These are phyloP conservation scores for Thyridium curvatum DNA, from an alignment of 2,329 filamentous ascomycete genomes.

Conservation along the genomic window DNA sequence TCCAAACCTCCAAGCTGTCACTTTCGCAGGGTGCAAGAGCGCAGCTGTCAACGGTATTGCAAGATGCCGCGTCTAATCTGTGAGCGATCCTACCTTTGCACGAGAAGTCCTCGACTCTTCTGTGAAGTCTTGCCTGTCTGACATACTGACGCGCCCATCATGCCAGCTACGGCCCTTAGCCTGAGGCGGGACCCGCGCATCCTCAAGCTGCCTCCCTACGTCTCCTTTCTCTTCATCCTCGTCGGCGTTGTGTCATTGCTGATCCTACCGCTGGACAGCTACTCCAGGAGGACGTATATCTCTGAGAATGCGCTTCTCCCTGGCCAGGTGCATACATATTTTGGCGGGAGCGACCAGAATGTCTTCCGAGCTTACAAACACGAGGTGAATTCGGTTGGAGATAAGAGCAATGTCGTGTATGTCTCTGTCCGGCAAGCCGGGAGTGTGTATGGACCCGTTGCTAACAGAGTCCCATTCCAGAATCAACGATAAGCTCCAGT, in stretches of 20 bases:
- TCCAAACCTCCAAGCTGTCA: too few relatives aligned
- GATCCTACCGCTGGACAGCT: slow-evolving; percentile 80
- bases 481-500: slow-evolving; percentile 65
- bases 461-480: slow-evolving; percentile 21
- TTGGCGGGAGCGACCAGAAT: slow-evolving; percentile 92
- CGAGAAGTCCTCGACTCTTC: neutral
- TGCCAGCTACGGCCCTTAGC: slow-evolving; percentile 53
- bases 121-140: neutral
- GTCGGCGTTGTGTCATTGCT: slow-evolving; percentile 87
- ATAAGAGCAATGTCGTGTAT: slow-evolving; percentile 46
- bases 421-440: neutral
- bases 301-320: slow-evolving; percentile 95
- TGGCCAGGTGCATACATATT: slow-evolving; percentile 96
- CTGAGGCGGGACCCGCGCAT: slow-evolving; percentile 77
- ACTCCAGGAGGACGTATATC: slow-evolving; percentile 89
- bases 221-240: slow-evolving; percentile 78
- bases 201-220: slow-evolving; percentile 77
- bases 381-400: slow-evolving; percentile 59
- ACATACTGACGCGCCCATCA: slow-evolving; percentile 2
- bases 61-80: slow-evolving; percentile 49
- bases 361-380: slow-evolving; percentile 85
- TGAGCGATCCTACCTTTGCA: slow-evolving; percentile 22
- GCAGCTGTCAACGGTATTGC: neutral
- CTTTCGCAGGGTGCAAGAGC: too few relatives aligned
- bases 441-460: slow-evolving; percentile 2